Evolutionary conservation across 176 grass and related monocot species (phyloP).

Genomic region (Bromus sterilis): DNA sequence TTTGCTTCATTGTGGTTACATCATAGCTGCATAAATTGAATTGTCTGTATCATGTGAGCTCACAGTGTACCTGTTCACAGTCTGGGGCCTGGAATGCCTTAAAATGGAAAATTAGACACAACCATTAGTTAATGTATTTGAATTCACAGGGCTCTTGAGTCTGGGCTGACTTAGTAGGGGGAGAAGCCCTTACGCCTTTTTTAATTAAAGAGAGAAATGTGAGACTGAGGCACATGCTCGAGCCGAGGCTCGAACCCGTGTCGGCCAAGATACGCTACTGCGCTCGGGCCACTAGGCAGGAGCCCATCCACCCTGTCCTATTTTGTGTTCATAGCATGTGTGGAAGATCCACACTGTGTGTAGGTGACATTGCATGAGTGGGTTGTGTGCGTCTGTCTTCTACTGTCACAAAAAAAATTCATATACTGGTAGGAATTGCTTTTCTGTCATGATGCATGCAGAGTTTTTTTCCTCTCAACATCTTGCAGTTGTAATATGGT

Average conservation of each 20-base stretch:
- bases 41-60: not conserved
- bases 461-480: not conserved
- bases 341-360: not conserved
- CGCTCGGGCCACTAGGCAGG: too few species aligned
- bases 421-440: not conserved
- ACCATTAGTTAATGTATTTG: not conserved
- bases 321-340: too few species aligned
- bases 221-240: too few species aligned
- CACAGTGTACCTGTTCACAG: not conserved
- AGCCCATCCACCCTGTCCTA: too few species aligned
- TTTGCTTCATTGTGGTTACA: conserved; percentile 7
- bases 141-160: too few species aligned
- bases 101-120: not conserved
- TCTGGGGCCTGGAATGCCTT: not conserved
- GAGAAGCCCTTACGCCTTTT: too few species aligned
- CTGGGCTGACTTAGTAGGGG: too few species aligned
- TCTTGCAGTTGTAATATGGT: not conserved
- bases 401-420: not conserved
- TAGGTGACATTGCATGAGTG: not conserved
- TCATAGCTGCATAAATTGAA: not conserved
- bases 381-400: not conserved
- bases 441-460: not conserved
- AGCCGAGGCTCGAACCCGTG: too few species aligned
- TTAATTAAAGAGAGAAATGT: too few species aligned
- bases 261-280: too few species aligned